These are phyloP conservation scores for Clarireedia sp. DNA, from an alignment of 2,329 filamentous ascomycete genomes.

Conservation along the genomic window DNA sequence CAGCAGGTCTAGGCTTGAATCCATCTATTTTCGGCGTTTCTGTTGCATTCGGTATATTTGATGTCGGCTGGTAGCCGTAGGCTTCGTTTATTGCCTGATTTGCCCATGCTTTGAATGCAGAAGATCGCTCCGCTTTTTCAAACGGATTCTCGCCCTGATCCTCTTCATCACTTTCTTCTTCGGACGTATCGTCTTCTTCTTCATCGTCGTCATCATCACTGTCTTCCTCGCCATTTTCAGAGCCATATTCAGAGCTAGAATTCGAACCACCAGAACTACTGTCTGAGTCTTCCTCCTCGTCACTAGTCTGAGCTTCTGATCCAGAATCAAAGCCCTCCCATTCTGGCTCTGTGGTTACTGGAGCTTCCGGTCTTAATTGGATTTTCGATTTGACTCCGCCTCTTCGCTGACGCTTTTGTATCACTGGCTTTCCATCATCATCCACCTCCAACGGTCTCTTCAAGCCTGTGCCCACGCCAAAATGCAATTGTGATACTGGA, in stretches of 20 bases:
- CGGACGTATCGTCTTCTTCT: slow-evolving; percentile 12
- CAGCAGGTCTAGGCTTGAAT: slow-evolving; percentile 59
- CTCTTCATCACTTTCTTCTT: slow-evolving; percentile 20
- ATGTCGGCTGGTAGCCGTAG: slow-evolving; percentile 53
- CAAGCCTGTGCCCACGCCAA: slow-evolving; percentile 62
- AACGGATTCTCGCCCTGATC: slow-evolving; percentile 30
- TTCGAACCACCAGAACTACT: slow-evolving; percentile 26
- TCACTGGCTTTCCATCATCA: slow-evolving; percentile 65
- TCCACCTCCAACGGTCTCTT: slow-evolving; percentile 81
- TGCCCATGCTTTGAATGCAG: slow-evolving; percentile 92
- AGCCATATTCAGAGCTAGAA: neutral
- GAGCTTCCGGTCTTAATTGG: slow-evolving; percentile 39
- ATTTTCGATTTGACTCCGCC: slow-evolving; percentile 51
- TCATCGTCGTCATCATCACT: slow-evolving; percentile 22
- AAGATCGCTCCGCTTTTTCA: slow-evolving; percentile 36
- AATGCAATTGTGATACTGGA: slow-evolving; percentile 1
- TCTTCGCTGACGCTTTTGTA: slow-evolving; percentile 74
- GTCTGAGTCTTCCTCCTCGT: slow-evolving; percentile 28
- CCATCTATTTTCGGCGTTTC: slow-evolving; percentile 46
- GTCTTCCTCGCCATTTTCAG: neutral
- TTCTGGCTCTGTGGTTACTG: slow-evolving; percentile 37
- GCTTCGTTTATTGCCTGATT: slow-evolving; percentile 77
- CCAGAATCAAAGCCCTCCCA: slow-evolving; percentile 56
- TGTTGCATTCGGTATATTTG: slow-evolving; percentile 29
- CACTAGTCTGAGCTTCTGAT: slow-evolving; percentile 33